Percentiles rank a stretch among this genome's conserved stretches.
phyloP scores from a whole-genome alignment of 2,329 filamentous ascomycete genomes.

The Ustulina deusta region DNA sequence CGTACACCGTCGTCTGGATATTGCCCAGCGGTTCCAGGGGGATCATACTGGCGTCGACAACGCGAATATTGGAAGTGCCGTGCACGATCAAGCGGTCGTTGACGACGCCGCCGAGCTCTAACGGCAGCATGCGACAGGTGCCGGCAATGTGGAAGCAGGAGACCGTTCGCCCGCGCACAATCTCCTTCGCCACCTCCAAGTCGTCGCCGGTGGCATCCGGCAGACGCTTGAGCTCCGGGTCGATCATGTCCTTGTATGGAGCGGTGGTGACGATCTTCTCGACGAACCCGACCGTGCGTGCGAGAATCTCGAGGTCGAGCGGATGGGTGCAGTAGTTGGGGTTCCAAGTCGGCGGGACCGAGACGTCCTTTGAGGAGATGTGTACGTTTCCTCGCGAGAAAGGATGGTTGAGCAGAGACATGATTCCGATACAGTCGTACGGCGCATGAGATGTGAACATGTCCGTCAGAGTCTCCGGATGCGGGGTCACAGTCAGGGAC shows the following conservation, averaged over 20 bases:
- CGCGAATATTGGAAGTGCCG: conserved; percentile 54
- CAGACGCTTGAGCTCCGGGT: conserved; percentile 53
- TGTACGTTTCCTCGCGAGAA: conserved; percentile 71
- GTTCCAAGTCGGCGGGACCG: conserved; percentile 63
- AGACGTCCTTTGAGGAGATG: conserved; percentile 59
- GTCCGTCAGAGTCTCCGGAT: conserved; percentile 48
- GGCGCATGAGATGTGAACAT: conserved; percentile 47
- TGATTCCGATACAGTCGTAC: conserved; percentile 66
- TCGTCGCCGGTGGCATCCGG: conserved; percentile 51
- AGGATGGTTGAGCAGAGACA: conserved; percentile 71
- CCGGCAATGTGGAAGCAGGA: conserved; percentile 62
- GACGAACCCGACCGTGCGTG: conserved; percentile 58
- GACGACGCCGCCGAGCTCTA: conserved; percentile 59
- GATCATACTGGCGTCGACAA: conserved; percentile 45
- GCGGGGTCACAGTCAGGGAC: conserved; percentile 48
- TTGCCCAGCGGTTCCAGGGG: conserved; percentile 43
- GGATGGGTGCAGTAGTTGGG: conserved; percentile 67
- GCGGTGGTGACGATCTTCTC: conserved; percentile 52
- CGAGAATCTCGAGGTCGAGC: conserved; percentile 66
- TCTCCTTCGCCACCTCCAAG: conserved; percentile 53
- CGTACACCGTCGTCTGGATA: conserved; percentile 44
- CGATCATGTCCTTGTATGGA: conserved; percentile 57
- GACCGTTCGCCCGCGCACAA: conserved; percentile 52
- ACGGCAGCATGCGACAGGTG: conserved; percentile 63
- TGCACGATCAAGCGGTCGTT: conserved; percentile 57